These are phyloP conservation scores for Nigrograna mackinnonii DNA, from an alignment of 2,329 filamentous ascomycete species.

Conservation along the genomic window DNA sequence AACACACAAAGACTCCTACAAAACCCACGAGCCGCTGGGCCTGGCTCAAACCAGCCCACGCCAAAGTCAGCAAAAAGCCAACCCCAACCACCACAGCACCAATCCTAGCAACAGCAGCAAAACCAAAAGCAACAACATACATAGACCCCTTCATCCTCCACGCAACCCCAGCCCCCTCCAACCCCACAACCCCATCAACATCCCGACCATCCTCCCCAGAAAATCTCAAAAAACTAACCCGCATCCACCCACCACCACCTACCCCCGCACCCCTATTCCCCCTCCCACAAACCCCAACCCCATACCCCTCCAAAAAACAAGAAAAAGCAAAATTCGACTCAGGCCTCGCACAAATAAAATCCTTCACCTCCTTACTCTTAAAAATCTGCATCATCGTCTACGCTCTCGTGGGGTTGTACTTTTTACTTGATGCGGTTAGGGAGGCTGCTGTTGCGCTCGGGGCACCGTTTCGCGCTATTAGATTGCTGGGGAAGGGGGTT, in stretches of 20 bases:
- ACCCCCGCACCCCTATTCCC: too few relatives aligned
- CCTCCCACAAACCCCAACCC: not conserved
- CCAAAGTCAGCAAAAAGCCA: slow-evolving; percentile 17
- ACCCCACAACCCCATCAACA: slow-evolving; percentile 9
- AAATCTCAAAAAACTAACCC: slow-evolving; percentile 16
- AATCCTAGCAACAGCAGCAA: not conserved
- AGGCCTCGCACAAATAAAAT: slow-evolving; percentile 24
- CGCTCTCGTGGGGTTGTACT: slow-evolving; percentile 28
- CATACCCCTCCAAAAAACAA: not conserved
- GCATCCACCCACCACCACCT: not conserved
- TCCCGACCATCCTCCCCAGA: slow-evolving; percentile 14
- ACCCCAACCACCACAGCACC: slow-evolving; percentile 3
- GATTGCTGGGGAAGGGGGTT: slow-evolving; percentile 8
- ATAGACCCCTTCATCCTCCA: slow-evolving; percentile 20
- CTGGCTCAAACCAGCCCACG: slow-evolving; percentile 23
- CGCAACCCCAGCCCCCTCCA: slow-evolving; percentile 6
- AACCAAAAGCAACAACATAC: slow-evolving; percentile 9
- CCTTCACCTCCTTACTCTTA: slow-evolving; percentile 13
- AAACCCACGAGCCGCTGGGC: slow-evolving; percentile 24
- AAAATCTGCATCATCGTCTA: slow-evolving; percentile 26
- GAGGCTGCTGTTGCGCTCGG: slow-evolving; percentile 23
- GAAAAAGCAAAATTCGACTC: slow-evolving; percentile 20
- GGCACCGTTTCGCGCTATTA: slow-evolving; percentile 23
- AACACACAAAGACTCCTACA: slow-evolving; percentile 6
- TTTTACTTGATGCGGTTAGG: slow-evolving; percentile 27